Conservation (phyloP, 2,329 filamentous ascomycete species). For the Truncatella angustata region DNA sequence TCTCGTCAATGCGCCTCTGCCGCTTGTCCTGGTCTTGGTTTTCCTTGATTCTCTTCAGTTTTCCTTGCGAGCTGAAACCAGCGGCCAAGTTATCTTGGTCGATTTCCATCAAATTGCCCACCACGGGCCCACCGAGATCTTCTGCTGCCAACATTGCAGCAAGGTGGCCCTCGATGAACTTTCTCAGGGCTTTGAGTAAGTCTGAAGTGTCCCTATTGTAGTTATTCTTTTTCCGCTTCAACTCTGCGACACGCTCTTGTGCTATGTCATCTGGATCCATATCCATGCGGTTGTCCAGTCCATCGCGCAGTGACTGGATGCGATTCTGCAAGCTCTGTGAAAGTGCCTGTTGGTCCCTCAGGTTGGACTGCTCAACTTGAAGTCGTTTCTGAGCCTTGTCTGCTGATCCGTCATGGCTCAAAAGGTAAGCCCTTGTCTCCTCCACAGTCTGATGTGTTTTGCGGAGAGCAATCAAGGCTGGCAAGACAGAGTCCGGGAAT, state of each 20-base stretch:
- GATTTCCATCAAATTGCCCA: conserved; percentile 69
- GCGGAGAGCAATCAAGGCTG: conserved; percentile 69
- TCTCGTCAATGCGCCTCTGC: conserved; percentile 62
- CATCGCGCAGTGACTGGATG: conserved; percentile 56
- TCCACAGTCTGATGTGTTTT: conserved; percentile 62
- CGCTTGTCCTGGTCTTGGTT: conserved; percentile 46
- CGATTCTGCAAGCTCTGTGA: conserved; percentile 51
- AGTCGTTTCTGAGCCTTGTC: conserved; percentile 45
- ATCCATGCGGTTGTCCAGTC: conserved; percentile 54
- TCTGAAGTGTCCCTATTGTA: conserved; percentile 61
- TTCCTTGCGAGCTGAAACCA: conserved; percentile 60
- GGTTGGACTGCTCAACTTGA: conserved; percentile 47
- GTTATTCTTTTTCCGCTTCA: conserved; percentile 55
- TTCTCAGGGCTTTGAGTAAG: conserved; percentile 63
- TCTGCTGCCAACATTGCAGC: conserved; percentile 78
- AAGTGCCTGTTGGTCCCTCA: conserved; percentile 57
- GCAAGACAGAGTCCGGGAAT: conserved; percentile 63
- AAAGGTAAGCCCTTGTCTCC: conserved; percentile 62
- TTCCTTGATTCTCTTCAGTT: conserved; percentile 47
- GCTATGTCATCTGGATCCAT: conserved; percentile 61
- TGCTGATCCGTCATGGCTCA: conserved; percentile 39
- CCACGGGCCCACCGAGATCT: conserved; percentile 78
- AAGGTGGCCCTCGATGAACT: conserved; percentile 69
- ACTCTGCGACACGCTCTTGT: conserved; percentile 58
- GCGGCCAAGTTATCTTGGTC: conserved; percentile 57